Evolutionary conservation across 352 stramenopile species (phyloP).

Genomic region (Globisporangium cystogenes): DNA sequence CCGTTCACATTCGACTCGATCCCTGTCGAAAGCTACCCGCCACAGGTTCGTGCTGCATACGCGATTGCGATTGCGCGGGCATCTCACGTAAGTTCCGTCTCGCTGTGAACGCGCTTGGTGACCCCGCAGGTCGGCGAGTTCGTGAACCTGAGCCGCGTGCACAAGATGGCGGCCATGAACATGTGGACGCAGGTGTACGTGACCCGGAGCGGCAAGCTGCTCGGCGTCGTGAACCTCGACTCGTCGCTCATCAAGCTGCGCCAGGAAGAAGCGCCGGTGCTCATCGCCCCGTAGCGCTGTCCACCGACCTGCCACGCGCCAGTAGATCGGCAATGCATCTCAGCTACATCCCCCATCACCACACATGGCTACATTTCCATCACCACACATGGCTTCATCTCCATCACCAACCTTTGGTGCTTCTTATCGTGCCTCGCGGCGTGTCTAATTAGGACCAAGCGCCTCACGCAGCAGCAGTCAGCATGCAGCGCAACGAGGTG

Average conservation of each 20-base stretch:
- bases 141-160: constrained; percentile 64
- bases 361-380: neutral
- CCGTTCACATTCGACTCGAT: constrained; percentile 57
- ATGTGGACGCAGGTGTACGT: constrained; percentile 85
- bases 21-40: constrained; percentile 71
- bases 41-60: constrained; percentile 29
- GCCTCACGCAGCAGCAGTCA: neutral
- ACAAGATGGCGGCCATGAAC: constrained; percentile 73
- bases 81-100: neutral
- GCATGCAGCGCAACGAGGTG: constrained; percentile 82
- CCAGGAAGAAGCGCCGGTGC: constrained; percentile 40
- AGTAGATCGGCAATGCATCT: too few species aligned
- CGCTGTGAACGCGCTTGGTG: neutral
- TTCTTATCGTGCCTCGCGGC: too few species aligned
- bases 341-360: too few species aligned
- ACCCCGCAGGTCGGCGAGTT: constrained; percentile 42
- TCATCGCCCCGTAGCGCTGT: constrained; percentile 22
- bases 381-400: too few species aligned
- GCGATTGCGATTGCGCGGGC: neutral
- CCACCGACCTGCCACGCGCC: neutral
- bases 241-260: constrained; percentile 47
- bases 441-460: too few species aligned
- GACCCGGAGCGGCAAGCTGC: constrained; percentile 56
- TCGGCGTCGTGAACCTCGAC: constrained; percentile 67
- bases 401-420: neutral